Evolutionary conservation across 2,329 filamentous ascomycete species (phyloP), one percentile per base, ranked within the genome.

Genomic region (Alternaria gansuensis): DNA sequence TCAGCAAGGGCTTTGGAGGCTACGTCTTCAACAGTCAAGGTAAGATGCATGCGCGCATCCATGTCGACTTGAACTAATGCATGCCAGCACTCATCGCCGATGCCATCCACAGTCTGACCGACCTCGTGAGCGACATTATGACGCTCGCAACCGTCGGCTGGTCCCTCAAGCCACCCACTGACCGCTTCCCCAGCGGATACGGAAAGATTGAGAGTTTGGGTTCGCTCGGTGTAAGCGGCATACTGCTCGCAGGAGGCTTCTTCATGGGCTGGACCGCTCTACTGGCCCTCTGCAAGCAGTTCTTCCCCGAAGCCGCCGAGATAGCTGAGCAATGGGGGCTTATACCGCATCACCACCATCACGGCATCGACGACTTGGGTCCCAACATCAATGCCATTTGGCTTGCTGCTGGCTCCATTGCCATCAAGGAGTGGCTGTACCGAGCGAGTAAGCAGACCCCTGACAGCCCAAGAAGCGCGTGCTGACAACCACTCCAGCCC

Each of bases 201-300:
- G 95, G 95, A 75, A 99, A 99, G 82, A 87, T 99, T n/a, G 95
- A 99, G 82, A 97, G 93, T 71, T 81, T 99, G 74, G 95, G 95
- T 21, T 95, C 93, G 23, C 81, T 99, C 59, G 95, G 94, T 14
- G 95, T 99, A 33, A 97, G 93, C 68, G 89, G 93, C 63, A 90
- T 99, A 80, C 83, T 99, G 69, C 85, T 99, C 2, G 87, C 89
- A 46, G 95, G 95, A 62, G 95, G 95, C 50, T 81, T 97, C 63
- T 93, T 96, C 77, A 98, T 99, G 90, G 93, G 93, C 63, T 87
- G 78, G 76, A 82, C 78, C 82, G 90, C 75, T 79, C 81, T 72
- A 85, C 91, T 80, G 75, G 84, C 65, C 82, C 90, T 80, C 37
- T 77, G 73, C 57, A 79, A 82, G 66, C 80, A 82, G 54, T 81